A percentile compares a stretch with the other conserved stretches of the same genome.
phyloP scores from a whole-genome alignment of 2,329 filamentous ascomycete species.

The Scytalidium sp. region DNA sequence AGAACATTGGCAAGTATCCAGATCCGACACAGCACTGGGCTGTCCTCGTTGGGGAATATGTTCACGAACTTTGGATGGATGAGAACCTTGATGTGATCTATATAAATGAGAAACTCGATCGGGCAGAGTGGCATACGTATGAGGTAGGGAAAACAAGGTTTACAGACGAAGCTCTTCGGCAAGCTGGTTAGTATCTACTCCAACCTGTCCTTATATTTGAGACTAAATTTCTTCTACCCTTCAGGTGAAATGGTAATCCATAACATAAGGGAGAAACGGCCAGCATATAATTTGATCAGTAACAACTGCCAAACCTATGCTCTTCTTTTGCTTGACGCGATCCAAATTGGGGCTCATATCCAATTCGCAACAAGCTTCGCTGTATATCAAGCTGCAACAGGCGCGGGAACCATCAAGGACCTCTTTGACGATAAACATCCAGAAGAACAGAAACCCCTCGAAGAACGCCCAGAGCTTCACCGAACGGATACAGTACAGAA shows the following conservation, averaged over 20 bases:
- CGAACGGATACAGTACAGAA: slow-evolving; percentile 40
- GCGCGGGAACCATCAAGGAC: slow-evolving; percentile 47
- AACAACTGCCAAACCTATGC: slow-evolving; percentile 58
- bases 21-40: slow-evolving; percentile 61
- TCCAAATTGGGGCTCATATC: slow-evolving; percentile 46
- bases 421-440: slow-evolving; percentile 41
- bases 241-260: slow-evolving; percentile 51
- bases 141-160: slow-evolving; percentile 50
- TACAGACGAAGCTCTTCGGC: slow-evolving; percentile 50
- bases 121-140: slow-evolving; percentile 48
- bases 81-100: slow-evolving; percentile 56
- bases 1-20: slow-evolving; percentile 50
- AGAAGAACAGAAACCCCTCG: slow-evolving; percentile 28
- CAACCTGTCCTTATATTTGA: not conserved
- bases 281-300: slow-evolving; percentile 55
- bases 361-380: slow-evolving; percentile 52
- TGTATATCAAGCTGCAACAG: slow-evolving; percentile 49
- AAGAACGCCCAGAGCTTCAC: slow-evolving; percentile 18
- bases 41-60: slow-evolving; percentile 52
- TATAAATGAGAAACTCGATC: slow-evolving; percentile 45
- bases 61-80: slow-evolving; percentile 60
- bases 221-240: slow-evolving; percentile 5
- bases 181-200: slow-evolving; percentile 38
- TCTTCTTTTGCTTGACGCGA: slow-evolving; percentile 48
- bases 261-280: slow-evolving; percentile 44